These are phyloP conservation scores for Abrus pulchellus DNA, from an alignment of 306 rosid species.

Conservation along the genomic window DNA sequence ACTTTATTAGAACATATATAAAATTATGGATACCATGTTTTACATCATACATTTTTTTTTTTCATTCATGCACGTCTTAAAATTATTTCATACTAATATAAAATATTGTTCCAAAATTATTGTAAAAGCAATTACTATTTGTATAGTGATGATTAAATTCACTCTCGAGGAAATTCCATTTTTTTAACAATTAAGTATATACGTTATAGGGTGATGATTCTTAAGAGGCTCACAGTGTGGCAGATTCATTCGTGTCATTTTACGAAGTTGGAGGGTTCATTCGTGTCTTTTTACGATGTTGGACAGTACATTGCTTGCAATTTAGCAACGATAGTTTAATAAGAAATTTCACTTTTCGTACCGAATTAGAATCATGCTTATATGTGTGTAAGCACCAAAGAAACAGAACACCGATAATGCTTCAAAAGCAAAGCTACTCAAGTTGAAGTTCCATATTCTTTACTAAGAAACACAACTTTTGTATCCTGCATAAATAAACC, in stretches of 20 bases:
- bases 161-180: neutral
- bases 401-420: neutral
- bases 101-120: no score
- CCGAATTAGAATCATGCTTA: neutral
- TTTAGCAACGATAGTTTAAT: neutral
- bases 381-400: constrained; percentile 9
- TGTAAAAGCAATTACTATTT: no score
- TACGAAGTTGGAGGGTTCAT: constrained; percentile 6
- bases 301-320: neutral
- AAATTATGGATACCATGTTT: no score
- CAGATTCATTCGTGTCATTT: constrained; percentile 4
- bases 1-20: no score
- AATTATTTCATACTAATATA: no score
- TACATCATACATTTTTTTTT: no score
- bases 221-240: no score
- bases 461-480: neutral
- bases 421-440: neutral
- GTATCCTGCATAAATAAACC: neutral
- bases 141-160: neutral
- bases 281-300: neutral
- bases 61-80: no score
- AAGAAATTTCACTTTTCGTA: constrained; percentile 24
- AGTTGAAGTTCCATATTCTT: neutral
- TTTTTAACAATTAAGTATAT: no score
- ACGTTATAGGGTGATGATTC: no score